Percentiles rank a stretch among this genome's conserved stretches.
phyloP scores from a whole-genome alignment of 257 asterid genomes.

The Galeopsis tetrahit region DNA sequence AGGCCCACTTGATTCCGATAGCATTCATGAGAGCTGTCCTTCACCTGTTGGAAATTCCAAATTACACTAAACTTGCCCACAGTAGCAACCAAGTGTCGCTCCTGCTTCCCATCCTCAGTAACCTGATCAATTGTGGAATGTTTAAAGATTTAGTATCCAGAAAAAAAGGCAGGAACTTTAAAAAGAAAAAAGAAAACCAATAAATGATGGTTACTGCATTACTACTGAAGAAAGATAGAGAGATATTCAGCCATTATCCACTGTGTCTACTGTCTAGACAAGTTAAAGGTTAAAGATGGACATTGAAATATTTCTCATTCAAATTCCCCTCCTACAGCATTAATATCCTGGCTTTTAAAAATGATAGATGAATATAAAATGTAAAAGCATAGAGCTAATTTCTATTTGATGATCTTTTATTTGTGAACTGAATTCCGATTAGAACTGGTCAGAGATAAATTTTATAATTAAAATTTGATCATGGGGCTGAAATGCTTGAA shows the following conservation, averaged over 20 bases:
- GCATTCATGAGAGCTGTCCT: slow-evolving; percentile 87
- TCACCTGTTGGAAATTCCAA: slow-evolving; percentile 97
- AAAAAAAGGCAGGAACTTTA: not conserved
- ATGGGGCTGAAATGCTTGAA: slow-evolving; percentile 1
- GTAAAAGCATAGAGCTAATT: slow-evolving; percentile 3
- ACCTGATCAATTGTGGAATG: slow-evolving; percentile 51
- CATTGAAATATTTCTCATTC: not conserved
- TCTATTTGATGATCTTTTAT: not conserved
- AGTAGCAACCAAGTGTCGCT: slow-evolving; percentile 93
- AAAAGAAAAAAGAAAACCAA: not conserved
- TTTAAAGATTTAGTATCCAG: slow-evolving; percentile 20
- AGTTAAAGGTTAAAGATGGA: not conserved
- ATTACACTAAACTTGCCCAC: slow-evolving; percentile 98
- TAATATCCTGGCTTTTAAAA: not conserved
- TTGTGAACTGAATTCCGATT: not conserved
- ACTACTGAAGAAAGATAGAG: not conserved
- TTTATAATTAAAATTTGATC: not conserved
- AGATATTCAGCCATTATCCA: not conserved
- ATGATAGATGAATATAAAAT: not conserved
- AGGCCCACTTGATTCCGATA: slow-evolving; percentile 74
- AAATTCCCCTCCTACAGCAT: not conserved
- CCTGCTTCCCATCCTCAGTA: slow-evolving; percentile 91
- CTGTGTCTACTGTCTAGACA: not conserved
- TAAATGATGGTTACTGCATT: not conserved
- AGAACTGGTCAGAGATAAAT: not conserved